Base-by-base conservation (phyloP, 768 basidiomycete species). In the Tylopilus vinaceipallidus region DNA sequence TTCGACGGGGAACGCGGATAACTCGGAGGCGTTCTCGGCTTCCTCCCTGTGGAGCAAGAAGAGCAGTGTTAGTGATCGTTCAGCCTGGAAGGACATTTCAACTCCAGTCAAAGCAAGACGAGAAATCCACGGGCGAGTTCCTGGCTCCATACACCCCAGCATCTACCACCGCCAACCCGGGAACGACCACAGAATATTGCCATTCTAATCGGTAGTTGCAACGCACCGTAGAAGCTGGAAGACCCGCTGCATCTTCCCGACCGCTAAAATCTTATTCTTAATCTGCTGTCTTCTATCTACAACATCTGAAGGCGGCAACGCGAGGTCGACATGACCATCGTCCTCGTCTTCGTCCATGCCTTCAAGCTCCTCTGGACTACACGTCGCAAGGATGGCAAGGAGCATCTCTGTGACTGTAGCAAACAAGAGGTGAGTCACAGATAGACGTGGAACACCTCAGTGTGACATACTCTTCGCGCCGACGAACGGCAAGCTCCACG, bases 401-500 rank as follows among this genome's bases (percentile, higher is more conserved):
- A 98, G 74, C 95, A 98, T 98, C 65, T 99, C 95, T 47, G 94
- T 90, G 63, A 99, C 95, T 98, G 2, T 52, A 16, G 22, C 14
- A 43, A 4, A 39, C 13, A 24, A 20, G 10, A 16, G 32, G n/a
- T 45, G 3, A 44, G 41, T 34, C 24, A 6, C 32, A 17, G 0
- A 4, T 17, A 10, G 11, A 34, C 14, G 13, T 20, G 6, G 16
- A 30, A 24, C 13, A 6, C 3, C 3, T 16, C 19, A 27, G 32
- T n/a, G 13, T 0, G 17, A 57, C 91, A 49, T 57, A 95, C 95
- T 98, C 74, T 99, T 99, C 45, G 91, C 86, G 42, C 95, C 95
- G 3, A 99, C 95, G 63, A 99, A 99, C 0, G 95, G 95, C 50
- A 99, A 67, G 78, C 89, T 92, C 95, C 95, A 99, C 3, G 95